These are phyloP conservation scores for Cutaneotrichosporon spelunceum DNA, from an alignment of 1,284 basidiomycete species.

Conservation along the genomic window DNA sequence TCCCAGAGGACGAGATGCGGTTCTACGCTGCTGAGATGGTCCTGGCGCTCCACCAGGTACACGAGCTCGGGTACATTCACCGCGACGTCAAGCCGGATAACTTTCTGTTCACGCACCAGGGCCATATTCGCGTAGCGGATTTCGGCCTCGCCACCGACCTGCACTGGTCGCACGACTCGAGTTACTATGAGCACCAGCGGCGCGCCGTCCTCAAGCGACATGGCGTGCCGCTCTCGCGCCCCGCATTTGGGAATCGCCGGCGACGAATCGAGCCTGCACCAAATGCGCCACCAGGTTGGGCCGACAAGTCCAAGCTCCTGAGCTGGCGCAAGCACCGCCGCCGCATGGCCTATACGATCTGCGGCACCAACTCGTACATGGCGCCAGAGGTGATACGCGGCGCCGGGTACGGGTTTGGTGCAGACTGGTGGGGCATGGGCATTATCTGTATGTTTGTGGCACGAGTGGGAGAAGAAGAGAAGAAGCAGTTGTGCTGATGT, in stretches of 20 bases:
- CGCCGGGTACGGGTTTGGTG: slow-evolving; percentile 82
- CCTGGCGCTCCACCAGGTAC: slow-evolving; percentile 89
- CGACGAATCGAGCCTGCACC: slow-evolving; percentile 7
- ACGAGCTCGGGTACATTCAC: slow-evolving; percentile 93
- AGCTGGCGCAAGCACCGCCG: slow-evolving; percentile 60
- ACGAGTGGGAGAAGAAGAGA: background rate
- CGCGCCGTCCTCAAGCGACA: slow-evolving; percentile 83
- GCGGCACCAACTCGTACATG: slow-evolving; percentile 80
- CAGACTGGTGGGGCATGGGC: slow-evolving; percentile 97
- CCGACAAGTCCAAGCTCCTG: slow-evolving; percentile 55
- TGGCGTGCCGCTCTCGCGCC: slow-evolving; percentile 71
- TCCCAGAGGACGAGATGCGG: slow-evolving; percentile 86
- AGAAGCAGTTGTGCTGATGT: background rate
- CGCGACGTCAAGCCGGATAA: slow-evolving; percentile 97
- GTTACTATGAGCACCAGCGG: slow-evolving; percentile 92
- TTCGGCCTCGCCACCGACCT: slow-evolving; percentile 80
- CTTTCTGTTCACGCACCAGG: slow-evolving; percentile 87
- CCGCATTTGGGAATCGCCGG: slow-evolving; percentile 21
- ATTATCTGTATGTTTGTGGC: slow-evolving; percentile 64
- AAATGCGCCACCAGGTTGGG: slow-evolving; percentile 54
- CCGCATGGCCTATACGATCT: slow-evolving; percentile 90
- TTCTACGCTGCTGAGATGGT: slow-evolving; percentile 99
- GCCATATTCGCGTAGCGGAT: slow-evolving; percentile 91
- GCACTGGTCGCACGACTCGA: slow-evolving; percentile 74
- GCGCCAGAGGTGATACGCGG: slow-evolving; percentile 89